These are phyloP conservation scores for Artemisia princeps DNA, from an alignment of 140 eudicot genomes.

Conservation along the genomic window DNA sequence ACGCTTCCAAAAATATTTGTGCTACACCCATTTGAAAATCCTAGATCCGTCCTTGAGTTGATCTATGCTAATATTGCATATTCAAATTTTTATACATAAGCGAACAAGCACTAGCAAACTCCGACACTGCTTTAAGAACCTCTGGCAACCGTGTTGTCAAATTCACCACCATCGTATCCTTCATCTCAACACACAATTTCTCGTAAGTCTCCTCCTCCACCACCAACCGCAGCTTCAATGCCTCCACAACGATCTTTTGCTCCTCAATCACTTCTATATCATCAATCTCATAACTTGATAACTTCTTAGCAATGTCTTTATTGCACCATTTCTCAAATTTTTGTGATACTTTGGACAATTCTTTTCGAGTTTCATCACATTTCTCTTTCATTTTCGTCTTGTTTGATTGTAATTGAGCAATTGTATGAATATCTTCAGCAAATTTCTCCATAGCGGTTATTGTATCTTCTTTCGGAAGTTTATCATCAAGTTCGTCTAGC, in stretches of 20 bases:
- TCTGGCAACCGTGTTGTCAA: slow-evolving; percentile 49
- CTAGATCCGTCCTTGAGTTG: too few relatives aligned
- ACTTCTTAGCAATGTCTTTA: slow-evolving; percentile 39
- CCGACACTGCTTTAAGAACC: slow-evolving; percentile 37
- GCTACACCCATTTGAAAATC: too few relatives aligned
- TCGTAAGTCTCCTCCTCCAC: slow-evolving; percentile 44
- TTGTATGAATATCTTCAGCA: slow-evolving; percentile 34
- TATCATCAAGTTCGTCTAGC: slow-evolving; percentile 52
- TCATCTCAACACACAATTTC: slow-evolving; percentile 37
- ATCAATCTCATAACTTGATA: slow-evolving; percentile 34
- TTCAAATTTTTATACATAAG: too few relatives aligned
- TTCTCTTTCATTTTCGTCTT: slow-evolving; percentile 42
- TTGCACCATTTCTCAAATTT: slow-evolving; percentile 56
- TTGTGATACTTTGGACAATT: slow-evolving; percentile 33
- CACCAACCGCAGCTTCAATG: slow-evolving; percentile 37
- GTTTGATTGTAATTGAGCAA: slow-evolving; percentile 41
- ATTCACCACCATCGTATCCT: slow-evolving; percentile 42
- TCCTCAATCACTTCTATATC: slow-evolving; percentile 45
- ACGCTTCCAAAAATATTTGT: too few relatives aligned
- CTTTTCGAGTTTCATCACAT: slow-evolving; percentile 50
- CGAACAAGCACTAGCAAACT: slow-evolving; percentile 39
- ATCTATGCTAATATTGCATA: too few relatives aligned
- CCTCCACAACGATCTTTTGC: slow-evolving; percentile 33
- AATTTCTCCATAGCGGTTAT: slow-evolving; percentile 46
- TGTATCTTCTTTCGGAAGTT: slow-evolving; percentile 54